A percentile compares a stretch with the other conserved stretches of the same genome.
phyloP scores from a whole-genome alignment of 176 grass and related monocot genomes.

The Hsuehochloa calcarea region DNA sequence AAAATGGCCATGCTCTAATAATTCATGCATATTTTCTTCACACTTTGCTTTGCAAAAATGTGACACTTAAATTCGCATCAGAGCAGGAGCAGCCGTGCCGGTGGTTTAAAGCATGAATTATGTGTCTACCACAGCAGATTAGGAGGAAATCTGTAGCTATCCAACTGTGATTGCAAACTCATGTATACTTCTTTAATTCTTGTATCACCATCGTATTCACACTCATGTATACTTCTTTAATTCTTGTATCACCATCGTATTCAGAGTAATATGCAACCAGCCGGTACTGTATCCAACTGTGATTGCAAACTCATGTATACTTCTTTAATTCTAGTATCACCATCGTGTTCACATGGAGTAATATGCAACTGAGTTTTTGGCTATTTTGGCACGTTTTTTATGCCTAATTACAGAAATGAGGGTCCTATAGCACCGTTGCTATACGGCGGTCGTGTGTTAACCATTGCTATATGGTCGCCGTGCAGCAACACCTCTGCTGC shows the following conservation, averaged over 20 bases:
- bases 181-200: not conserved
- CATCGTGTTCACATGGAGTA: too few species aligned
- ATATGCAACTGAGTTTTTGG: too few species aligned
- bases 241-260: not conserved
- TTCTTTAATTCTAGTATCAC: too few species aligned
- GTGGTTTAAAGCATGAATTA: not conserved
- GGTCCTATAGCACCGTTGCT: too few species aligned
- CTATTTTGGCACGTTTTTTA: too few species aligned
- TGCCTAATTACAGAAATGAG: too few species aligned
- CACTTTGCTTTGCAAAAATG: not conserved
- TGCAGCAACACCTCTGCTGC: too few species aligned
- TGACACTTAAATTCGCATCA: not conserved
- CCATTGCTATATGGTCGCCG: too few species aligned
- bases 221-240: too few species aligned
- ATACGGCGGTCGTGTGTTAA: too few species aligned
- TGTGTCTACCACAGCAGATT: not conserved
- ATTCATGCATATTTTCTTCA: not conserved
- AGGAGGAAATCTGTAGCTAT: not conserved
- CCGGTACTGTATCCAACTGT: too few species aligned
- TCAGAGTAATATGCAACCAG: not conserved
- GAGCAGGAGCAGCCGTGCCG: not conserved
- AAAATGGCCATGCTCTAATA: not conserved
- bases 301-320: too few species aligned
- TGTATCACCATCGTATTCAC: not conserved
- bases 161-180: not conserved